These are phyloP conservation scores for Xylaria venustula DNA, from an alignment of 495 filamentous ascomycete species.

Conservation along the genomic window DNA sequence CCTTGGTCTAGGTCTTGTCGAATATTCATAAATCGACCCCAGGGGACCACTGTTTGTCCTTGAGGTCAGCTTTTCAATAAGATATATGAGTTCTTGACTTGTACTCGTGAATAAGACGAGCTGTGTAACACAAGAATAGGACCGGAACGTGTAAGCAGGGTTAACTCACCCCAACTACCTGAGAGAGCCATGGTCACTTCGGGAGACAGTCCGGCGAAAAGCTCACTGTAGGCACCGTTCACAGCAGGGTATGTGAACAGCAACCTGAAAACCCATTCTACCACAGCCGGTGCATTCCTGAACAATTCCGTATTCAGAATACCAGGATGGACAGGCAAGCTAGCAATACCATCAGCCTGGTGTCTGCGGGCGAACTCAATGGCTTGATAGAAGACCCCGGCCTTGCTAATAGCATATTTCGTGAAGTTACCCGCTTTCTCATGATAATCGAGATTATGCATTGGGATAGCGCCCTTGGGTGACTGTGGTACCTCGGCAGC, in stretches of 20 bases:
- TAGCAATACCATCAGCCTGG: too few species aligned
- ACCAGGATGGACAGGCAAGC: slow-evolving; percentile 36
- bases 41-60: too few species aligned
- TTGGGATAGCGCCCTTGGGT: slow-evolving; percentile 30
- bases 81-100: too few species aligned
- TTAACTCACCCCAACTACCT: neutral
- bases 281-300: neutral
- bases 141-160: too few species aligned
- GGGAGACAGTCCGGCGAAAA: slow-evolving; percentile 38
- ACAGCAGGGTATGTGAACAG: slow-evolving; percentile 11
- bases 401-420: neutral
- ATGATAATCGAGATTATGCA: neutral
- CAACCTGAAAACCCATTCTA: neutral
- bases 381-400: too few species aligned
- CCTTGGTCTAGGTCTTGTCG: slow-evolving; percentile 19
- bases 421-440: neutral
- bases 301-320: slow-evolving; percentile 32
- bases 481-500: slow-evolving; percentile 17
- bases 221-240: slow-evolving; percentile 41
- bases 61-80: too few species aligned
- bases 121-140: too few species aligned
- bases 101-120: too few species aligned
- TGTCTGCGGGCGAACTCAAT: too few species aligned
- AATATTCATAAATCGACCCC: too few species aligned
- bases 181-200: slow-evolving; percentile 28